Conservation (phyloP, 441 rosid genomes). For the Metrosideros polymorpha region DNA sequence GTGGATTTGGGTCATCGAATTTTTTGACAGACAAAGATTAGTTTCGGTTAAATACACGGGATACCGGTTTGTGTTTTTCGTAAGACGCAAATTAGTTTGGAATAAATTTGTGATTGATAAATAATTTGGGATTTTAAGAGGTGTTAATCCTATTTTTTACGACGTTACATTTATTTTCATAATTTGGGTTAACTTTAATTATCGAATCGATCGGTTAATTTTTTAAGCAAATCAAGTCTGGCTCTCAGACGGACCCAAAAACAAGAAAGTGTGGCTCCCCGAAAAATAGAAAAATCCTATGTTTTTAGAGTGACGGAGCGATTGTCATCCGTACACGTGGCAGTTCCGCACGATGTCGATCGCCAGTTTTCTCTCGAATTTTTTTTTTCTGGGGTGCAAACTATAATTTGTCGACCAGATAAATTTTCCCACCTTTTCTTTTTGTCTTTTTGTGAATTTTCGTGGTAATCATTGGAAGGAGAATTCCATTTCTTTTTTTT, state of each 20-base stretch:
- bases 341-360: neutral
- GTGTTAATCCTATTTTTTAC: neutral
- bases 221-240: neutral
- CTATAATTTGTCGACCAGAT: neutral
- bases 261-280: neutral
- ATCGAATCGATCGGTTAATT: neutral
- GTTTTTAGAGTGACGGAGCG: neutral
- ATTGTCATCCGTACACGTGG: neutral
- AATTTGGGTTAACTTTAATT: neutral
- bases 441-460: neutral
- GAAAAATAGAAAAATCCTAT: neutral
- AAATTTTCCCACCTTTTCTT: neutral
- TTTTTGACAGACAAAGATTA: no score
- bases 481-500: neutral
- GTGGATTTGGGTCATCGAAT: neutral
- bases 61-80: no score
- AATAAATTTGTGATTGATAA: no score
- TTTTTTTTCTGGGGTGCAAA: neutral
- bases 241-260: no score
- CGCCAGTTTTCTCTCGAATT: neutral
- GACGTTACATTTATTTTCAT: neutral
- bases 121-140: no score
- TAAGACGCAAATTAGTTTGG: no score
- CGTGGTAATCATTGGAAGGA: neutral
- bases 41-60: no score